Percentiles rank a stretch among this genome's conserved stretches.
Evolutionary conservation across 2,329 filamentous ascomycete species (phyloP).

Genomic region (Trichoderma arundinaceum): DNA sequence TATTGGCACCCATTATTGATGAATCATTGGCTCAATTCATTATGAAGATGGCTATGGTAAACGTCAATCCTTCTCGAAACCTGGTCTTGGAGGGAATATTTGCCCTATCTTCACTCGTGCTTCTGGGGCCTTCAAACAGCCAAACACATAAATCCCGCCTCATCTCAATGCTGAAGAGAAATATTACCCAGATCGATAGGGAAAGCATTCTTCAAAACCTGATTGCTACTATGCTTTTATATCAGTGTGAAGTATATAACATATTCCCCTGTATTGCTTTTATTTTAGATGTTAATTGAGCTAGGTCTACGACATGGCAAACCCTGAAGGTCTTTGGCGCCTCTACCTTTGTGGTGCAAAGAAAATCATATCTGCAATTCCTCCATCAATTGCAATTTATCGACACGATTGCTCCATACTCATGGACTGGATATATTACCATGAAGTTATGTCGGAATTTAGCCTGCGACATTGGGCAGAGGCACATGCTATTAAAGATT

Average conservation of each 20-base stretch:
- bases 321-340: constrained; percentile 10
- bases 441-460: constrained; percentile 29
- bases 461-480: constrained; percentile 29
- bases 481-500: background rate
- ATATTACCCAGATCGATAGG: constrained; percentile 11
- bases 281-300: background rate
- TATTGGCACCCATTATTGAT: constrained; percentile 28
- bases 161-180: constrained; percentile 25
- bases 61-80: background rate
- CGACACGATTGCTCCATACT: constrained; percentile 12
- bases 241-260: constrained; percentile 29
- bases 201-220: constrained; percentile 28
- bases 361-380: constrained; percentile 24
- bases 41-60: constrained; percentile 12
- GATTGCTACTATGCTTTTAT: constrained; percentile 31
- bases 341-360: constrained; percentile 30
- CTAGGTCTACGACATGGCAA: constrained; percentile 22
- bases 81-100: constrained; percentile 22
- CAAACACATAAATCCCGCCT: constrained; percentile 14
- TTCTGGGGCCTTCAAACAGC: constrained; percentile 17
- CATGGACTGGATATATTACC: constrained; percentile 32
- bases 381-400: background rate
- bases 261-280: background rate
- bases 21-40: constrained; percentile 28
- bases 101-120: constrained; percentile 15